Base-by-base conservation (phyloP, 768 basidiomycete genomes). In the Xerocomus brunneocitrinus region DNA sequence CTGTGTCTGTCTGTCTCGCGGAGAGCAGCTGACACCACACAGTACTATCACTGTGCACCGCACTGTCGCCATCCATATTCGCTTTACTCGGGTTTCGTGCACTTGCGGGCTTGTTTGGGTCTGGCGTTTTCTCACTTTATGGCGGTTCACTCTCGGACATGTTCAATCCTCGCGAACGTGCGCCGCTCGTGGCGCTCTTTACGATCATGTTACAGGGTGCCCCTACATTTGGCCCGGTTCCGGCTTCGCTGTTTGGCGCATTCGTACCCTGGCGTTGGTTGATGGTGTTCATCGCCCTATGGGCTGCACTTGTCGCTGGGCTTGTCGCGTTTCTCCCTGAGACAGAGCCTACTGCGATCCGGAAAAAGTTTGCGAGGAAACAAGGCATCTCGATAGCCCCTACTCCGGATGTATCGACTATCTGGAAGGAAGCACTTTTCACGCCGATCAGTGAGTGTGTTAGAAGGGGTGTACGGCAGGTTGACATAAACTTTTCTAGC, bases 201-300 rank as follows among this genome's bases (percentile, higher is more conserved):
- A 67, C 66, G 5, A 39, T 67, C 34, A 60, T 67, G 47, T n/a
- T 67, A 19, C 66, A 67, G 35, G 66, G 66, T 14, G 66, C 66
- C 3, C 66, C 66, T 4, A 65, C 66, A 0, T 60, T 67, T 40
- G 66, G 66, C 1, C 66, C 66, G 3, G 56, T 67, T 1, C 66
- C 66, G 22, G 53, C 64, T 3, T 62, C 66, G 3, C 12, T 64
- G n/a, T 30, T 66, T 2, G 62, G 62, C 14, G 16, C 30, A 5
- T 47, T 58, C n/a, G 40, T 64, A 8, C 60, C 56, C 38, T 68
- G 66, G 66, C 62, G 64, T 28, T 67, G 66, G 62, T 41, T 54
- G 30, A 58, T 67, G 57, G 66, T 55, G 5, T 62, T 64, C 46
- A 60, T 67, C 25, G 36, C 64, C 10, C 3, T 64, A 8, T 67